Evolutionary conservation across 306 rosid species (phyloP).

Genomic region (Glycine soja): DNA sequence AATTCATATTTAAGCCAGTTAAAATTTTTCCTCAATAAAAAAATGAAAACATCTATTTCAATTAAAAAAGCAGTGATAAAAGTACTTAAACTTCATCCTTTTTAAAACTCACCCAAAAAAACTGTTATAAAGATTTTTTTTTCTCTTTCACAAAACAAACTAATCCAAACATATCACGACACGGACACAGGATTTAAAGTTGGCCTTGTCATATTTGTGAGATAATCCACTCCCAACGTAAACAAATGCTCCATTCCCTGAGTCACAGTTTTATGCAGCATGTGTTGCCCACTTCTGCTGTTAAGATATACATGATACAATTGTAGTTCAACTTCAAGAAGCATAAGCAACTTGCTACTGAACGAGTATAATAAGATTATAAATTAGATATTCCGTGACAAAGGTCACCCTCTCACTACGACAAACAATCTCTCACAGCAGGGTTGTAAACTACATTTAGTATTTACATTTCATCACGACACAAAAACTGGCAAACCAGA

Average conservation of each 20-base stretch:
- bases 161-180: background rate
- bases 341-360: conserved; percentile 2
- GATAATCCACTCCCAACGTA: background rate
- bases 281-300: no score
- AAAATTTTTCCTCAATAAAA: no score
- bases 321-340: conserved; percentile 8
- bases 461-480: conserved; percentile 33
- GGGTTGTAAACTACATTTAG: conserved; percentile 9
- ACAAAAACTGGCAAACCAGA: conserved; percentile 6
- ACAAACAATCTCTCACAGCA: conserved; percentile 14
- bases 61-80: no score
- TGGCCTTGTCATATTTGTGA: background rate
- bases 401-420: background rate
- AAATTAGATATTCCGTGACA: background rate
- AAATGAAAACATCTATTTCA: no score
- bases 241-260: background rate
- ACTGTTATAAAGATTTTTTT: no score
- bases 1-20: no score
- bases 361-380: background rate
- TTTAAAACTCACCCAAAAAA: background rate
- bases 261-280: background rate
- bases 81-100: no score
- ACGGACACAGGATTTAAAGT: background rate
- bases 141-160: no score
- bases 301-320: background rate